A percentile compares a stretch with the other conserved stretches of the same genome.
These are phyloP conservation scores for Aspergillus caelatus DNA, from an alignment of 2,329 filamentous ascomycete species.

Conservation along the genomic window DNA sequence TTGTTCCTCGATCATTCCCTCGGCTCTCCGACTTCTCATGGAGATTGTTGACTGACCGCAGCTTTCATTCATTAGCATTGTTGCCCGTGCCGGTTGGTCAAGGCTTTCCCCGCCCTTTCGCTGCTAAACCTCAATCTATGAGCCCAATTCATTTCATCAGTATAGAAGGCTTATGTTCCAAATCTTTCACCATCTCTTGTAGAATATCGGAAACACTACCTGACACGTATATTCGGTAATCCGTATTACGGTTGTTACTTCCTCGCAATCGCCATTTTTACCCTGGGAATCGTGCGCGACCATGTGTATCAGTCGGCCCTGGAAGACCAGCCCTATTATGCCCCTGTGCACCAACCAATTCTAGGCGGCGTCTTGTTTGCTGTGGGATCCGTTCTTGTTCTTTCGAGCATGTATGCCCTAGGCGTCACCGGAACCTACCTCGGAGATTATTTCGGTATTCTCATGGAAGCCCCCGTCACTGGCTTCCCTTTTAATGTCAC, in stretches of 20 bases:
- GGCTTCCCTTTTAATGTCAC: conserved; percentile 95
- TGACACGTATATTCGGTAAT: conserved; percentile 85
- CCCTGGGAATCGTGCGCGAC: conserved; percentile 85
- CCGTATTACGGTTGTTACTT: conserved; percentile 82
- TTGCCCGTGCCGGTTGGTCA: conserved; percentile 73
- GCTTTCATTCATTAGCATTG: conserved; percentile 59
- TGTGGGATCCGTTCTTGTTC: conserved; percentile 78
- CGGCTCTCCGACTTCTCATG: not conserved
- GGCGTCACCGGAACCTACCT: conserved; percentile 95
- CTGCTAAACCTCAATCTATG: conserved; percentile 6
- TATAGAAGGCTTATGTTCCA: conserved; percentile 15
- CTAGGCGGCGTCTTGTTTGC: conserved; percentile 72
- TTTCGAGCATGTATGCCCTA: conserved; percentile 87
- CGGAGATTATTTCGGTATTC: conserved; percentile 97
- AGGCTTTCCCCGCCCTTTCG: conserved; percentile 10
- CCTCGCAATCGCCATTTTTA: conserved; percentile 87
- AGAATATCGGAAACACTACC: conserved; percentile 90
- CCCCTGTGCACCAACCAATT: conserved; percentile 66
- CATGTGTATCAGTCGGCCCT: conserved; percentile 84
- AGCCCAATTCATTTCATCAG: not conserved
- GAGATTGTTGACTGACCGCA: not conserved
- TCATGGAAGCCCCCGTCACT: conserved; percentile 94
- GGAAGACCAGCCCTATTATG: conserved; percentile 72
- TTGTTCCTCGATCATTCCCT: not conserved
- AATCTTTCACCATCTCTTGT: conserved; percentile 23